These are phyloP conservation scores for Tetrahymena thermophila DNA, from an alignment of 73 alveolate genomes.

Conservation along the genomic window DNA sequence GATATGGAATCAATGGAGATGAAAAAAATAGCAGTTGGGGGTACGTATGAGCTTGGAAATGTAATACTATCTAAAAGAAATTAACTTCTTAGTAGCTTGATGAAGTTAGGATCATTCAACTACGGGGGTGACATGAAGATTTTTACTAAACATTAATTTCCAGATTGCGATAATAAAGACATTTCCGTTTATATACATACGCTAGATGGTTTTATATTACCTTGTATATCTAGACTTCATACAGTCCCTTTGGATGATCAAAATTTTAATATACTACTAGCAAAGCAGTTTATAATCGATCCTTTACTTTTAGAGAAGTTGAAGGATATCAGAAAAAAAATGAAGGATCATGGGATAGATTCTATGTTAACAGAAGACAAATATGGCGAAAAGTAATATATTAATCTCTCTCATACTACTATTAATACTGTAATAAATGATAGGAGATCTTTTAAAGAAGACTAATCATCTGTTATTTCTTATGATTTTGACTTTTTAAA, in stretches of 20 bases:
- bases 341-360: background rate
- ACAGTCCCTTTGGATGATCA: background rate
- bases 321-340: background rate
- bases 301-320: background rate
- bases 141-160: background rate
- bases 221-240: background rate
- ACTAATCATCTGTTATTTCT: background rate
- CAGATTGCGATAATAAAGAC: background rate
- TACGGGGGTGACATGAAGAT: background rate
- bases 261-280: background rate
- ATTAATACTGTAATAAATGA: background rate
- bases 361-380: background rate
- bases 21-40: background rate
- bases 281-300: background rate
- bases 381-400: background rate
- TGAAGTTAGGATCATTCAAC: background rate
- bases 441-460: background rate
- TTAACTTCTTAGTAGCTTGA: background rate
- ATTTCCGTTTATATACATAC: background rate
- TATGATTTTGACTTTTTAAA: too few relatives aligned
- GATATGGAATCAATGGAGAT: background rate
- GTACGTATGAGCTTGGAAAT: background rate
- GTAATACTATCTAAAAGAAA: background rate
- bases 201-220: background rate
- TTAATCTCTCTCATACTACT: background rate